Conservation (phyloP, 768 basidiomycete species). For the Calocera cornea region DNA sequence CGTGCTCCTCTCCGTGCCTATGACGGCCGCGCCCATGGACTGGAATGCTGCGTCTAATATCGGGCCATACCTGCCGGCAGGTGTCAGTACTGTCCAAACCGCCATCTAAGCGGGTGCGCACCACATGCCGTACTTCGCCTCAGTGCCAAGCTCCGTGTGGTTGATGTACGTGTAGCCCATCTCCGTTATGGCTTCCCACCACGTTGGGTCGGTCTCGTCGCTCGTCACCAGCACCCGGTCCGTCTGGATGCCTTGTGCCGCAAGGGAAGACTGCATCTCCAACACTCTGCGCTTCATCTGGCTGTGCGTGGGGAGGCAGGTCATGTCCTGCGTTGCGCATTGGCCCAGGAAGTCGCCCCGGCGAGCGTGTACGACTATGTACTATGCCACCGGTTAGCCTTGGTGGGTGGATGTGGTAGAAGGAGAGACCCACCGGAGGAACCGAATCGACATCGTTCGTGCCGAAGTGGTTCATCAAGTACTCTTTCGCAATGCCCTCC, state of each 20-base stretch:
- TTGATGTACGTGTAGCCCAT: neutral
- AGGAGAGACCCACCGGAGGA: constrained; percentile 8
- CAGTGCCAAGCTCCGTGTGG: neutral
- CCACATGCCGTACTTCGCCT: neutral
- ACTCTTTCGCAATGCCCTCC: constrained; percentile 15
- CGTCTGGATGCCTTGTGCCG: neutral
- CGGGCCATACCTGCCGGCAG: constrained; percentile 51
- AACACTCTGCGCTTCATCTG: neutral
- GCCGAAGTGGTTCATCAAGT: constrained; percentile 1
- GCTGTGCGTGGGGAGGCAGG: neutral
- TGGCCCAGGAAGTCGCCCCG: neutral
- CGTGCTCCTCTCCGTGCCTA: constrained; percentile 59
- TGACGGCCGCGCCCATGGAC: constrained; percentile 49
- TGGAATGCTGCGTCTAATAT: constrained; percentile 62
- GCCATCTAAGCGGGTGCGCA: too few relatives aligned
- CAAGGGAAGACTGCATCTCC: neutral
- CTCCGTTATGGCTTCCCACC: neutral
- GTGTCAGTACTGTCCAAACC: too few relatives aligned
- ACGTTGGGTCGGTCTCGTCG: neutral
- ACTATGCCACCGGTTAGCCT: too few relatives aligned
- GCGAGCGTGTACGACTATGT: neutral
- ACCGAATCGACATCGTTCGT: constrained; percentile 2
- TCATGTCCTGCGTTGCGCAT: neutral
- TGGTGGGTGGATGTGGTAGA: too few relatives aligned
- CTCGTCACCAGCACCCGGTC: neutral